A percentile compares a stretch with the other conserved stretches of the same genome.
phyloP scores from a whole-genome alignment of 768 basidiomycete genomes.

The Boletus pseudopeckii region DNA sequence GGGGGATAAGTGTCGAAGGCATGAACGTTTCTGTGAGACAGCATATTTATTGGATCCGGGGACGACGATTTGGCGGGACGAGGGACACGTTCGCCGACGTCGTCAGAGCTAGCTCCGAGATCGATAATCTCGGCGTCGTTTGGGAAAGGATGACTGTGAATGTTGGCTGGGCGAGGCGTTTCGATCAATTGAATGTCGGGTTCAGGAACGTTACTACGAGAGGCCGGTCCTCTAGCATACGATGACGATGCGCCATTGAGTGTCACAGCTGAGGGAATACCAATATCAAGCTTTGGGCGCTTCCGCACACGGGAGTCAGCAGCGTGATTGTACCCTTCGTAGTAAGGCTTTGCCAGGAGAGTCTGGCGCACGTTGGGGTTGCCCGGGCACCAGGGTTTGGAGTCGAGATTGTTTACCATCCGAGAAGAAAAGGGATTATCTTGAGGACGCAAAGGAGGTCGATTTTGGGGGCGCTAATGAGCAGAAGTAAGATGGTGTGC shows the following conservation, averaged over 20 bases:
- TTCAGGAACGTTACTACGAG: conserved; percentile 7
- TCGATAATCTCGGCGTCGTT: conserved; percentile 22
- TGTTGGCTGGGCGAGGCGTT: background rate
- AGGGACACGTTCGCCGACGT: conserved; percentile 22
- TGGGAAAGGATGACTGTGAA: background rate
- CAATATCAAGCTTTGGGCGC: conserved; percentile 21
- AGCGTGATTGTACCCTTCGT: background rate
- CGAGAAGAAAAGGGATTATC: conserved; percentile 13
- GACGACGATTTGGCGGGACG: conserved; percentile 15
- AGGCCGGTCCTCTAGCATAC: background rate
- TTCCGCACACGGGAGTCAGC: conserved; percentile 14
- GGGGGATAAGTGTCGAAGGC: conserved; percentile 23
- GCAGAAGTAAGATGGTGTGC: conserved; percentile 4
- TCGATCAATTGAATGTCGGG: conserved; percentile 23
- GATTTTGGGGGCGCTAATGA: conserved; percentile 5
- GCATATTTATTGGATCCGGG: conserved; percentile 21
- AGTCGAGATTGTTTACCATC: background rate
- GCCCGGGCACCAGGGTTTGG: background rate
- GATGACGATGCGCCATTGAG: conserved; percentile 5
- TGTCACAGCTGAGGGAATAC: background rate
- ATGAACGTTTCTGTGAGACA: conserved; percentile 1
- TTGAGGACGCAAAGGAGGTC: background rate
- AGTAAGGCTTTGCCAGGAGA: conserved; percentile 10
- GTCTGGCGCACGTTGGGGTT: conserved; percentile 27
- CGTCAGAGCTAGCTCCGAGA: conserved; percentile 17